These are phyloP conservation scores for Saccharomycopsis fermentans DNA, from an alignment of 805 yeast genomes.

Conservation along the genomic window DNA sequence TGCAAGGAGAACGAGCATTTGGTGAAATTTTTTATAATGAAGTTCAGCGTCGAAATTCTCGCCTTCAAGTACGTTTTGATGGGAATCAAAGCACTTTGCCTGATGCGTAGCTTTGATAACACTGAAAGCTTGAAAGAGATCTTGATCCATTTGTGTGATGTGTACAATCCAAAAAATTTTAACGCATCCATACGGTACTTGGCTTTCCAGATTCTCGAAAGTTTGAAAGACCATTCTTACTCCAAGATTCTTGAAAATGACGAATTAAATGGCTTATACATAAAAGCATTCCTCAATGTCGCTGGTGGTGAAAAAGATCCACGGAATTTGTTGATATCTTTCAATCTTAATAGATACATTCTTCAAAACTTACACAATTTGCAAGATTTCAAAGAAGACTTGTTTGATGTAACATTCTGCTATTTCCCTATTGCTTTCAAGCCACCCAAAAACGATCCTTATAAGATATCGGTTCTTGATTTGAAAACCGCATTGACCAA, in stretches of 20 bases:
- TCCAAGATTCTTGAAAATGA: slow-evolving; percentile 22
- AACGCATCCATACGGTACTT: slow-evolving; percentile 53
- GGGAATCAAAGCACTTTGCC: slow-evolving; percentile 44
- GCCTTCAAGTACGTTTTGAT: slow-evolving; percentile 41
- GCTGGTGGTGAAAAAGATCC: slow-evolving; percentile 95
- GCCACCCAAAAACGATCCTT: slow-evolving; percentile 77
- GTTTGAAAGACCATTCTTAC: slow-evolving; percentile 24
- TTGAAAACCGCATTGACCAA: slow-evolving; percentile 51
- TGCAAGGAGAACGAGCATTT: slow-evolving; percentile 41
- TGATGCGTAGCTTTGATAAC: slow-evolving; percentile 38
- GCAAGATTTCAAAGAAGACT: slow-evolving; percentile 41
- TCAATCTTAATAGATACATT: slow-evolving; percentile 42
- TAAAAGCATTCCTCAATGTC: slow-evolving; percentile 51
- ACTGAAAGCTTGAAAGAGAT: slow-evolving; percentile 29
- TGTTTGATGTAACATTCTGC: slow-evolving; percentile 86
- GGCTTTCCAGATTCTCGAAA: slow-evolving; percentile 42
- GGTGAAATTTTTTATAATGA: slow-evolving; percentile 48
- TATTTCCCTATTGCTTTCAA: slow-evolving; percentile 94
- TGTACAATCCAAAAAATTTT: slow-evolving; percentile 46
- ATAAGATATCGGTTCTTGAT: slow-evolving; percentile 66
- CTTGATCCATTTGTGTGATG: slow-evolving; percentile 27
- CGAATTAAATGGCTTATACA: slow-evolving; percentile 31
- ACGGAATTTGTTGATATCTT: slow-evolving; percentile 64
- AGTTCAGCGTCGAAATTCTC: slow-evolving; percentile 50
- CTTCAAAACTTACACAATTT: slow-evolving; percentile 32